Evolutionary conservation across 2,329 filamentous ascomycete species (phyloP), one percentile per base, ranked within the genome.

Genomic region (Grosmannia huntii): DNA sequence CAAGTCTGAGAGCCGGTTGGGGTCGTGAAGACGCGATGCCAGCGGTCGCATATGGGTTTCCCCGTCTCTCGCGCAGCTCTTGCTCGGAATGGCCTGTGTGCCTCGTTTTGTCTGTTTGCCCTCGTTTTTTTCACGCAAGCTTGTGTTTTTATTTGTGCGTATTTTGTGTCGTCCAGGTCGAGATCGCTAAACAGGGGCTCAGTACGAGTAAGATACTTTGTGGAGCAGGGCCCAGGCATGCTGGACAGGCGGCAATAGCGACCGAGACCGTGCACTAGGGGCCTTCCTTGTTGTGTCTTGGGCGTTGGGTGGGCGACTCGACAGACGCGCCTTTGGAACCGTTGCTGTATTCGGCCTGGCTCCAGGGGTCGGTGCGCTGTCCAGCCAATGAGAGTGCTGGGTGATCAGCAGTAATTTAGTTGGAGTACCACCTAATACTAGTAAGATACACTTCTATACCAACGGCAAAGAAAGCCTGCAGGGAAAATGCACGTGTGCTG

Each of bases 311-410:
- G 28, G 28, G 28, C 28, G 31, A 33, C 31, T 33, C 31, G 31
- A 33, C 6, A 9, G 31, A 33, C 31, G 31, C 31, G 31, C 31
- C 31, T 28, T 33, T 33, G 31, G 31, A 33, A 33, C 46, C 52
- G 58, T 46, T 60, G 27, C 58, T 57, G 2, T 3, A 53, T 57
- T 46, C 11, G 58, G 58, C 46, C 53, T 60, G 53, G 60, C 55
- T 57, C 60, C 57, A 62, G 59, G 60, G 52, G 36, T 53, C 28
- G 21, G 44, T 46, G 46, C 55, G 27, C 27, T 10, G 16, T 38
- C 36, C 14, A 25, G 19, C 50, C 50, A 53, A 53, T 53, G 14
- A 53, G 27, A n/a, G 19, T 7, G 4, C 19, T 11, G 7, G 21
- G 31, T 7, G 27, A 19, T 9, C 36, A 38, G 36, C 36, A 38